Conservation (phyloP, 495 filamentous ascomycete genomes). For the Melanomma pulvis-pyrius region DNA sequence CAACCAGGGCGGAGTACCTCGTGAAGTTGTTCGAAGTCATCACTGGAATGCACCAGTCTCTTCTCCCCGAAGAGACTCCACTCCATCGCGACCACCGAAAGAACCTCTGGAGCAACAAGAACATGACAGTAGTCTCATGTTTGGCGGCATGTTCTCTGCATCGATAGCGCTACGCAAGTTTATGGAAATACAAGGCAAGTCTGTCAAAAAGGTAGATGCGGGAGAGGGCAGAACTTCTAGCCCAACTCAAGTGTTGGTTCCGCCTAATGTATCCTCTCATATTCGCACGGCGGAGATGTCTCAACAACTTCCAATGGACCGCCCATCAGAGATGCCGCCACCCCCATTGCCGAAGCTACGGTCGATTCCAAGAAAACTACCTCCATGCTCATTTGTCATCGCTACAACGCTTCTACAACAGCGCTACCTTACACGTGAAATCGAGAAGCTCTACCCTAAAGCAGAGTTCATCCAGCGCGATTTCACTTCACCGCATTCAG, state of each 20-base stretch:
- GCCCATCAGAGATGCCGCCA: background rate
- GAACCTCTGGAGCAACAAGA: background rate
- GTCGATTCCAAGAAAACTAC: conserved; percentile 30
- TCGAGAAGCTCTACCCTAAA: conserved; percentile 56
- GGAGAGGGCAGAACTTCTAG: background rate
- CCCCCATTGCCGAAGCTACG: conserved; percentile 17
- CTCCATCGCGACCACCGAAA: background rate
- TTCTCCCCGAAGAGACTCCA: background rate
- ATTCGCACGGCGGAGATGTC: background rate
- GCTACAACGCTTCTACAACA: conserved; percentile 54
- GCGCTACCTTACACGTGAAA: conserved; percentile 48
- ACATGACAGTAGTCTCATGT: conserved; percentile 34
- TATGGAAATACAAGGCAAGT: conserved; percentile 33
- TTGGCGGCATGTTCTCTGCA: conserved; percentile 41
- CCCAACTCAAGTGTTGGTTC: background rate
- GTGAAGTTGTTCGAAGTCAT: background rate
- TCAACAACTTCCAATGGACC: background rate
- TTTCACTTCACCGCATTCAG: conserved; percentile 48
- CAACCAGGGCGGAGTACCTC: background rate
- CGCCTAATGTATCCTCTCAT: background rate
- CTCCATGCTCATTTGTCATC: conserved; percentile 51
- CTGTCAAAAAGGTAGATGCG: background rate
- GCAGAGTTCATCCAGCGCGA: conserved; percentile 64
- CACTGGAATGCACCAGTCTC: background rate
- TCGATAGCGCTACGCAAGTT: conserved; percentile 38